Evolutionary conservation across 202 grass and related monocot genomes (phyloP).

Genomic region (Zoysia matrella): DNA sequence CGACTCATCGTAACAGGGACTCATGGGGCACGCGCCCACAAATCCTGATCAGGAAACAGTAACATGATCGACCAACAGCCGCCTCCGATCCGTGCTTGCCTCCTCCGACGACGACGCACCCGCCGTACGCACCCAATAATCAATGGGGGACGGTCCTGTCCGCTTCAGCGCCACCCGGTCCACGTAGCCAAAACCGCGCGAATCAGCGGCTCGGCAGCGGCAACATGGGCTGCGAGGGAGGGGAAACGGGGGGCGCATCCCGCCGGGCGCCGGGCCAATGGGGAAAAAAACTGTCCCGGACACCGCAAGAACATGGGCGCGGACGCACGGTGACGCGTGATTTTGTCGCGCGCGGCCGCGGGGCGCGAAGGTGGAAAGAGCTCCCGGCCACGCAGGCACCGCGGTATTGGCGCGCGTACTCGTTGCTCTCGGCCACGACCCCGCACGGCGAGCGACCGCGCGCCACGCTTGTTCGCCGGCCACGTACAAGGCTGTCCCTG

Average conservation of each 20-base stretch:
- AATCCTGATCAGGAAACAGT: background rate
- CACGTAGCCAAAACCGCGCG: no score
- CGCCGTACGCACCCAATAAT: no score
- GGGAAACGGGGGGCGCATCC: background rate
- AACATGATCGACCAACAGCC: background rate
- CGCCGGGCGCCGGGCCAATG: background rate
- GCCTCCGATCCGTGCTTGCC: no score
- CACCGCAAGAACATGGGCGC: background rate
- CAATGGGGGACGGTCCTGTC: no score
- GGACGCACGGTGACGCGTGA: background rate
- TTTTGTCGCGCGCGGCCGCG: background rate
- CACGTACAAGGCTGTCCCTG: background rate
- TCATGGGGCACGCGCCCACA: background rate
- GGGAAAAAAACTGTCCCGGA: background rate
- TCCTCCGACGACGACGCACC: no score
- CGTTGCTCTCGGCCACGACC: no score
- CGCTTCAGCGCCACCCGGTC: no score
- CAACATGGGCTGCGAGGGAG: no score
- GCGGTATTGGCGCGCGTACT: background rate
- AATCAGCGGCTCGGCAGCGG: background rate
- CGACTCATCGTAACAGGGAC: background rate
- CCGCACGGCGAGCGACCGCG: no score
- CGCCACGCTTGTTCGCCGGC: background rate
- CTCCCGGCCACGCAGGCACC: background rate
- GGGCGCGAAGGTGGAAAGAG: background rate